Evolutionary conservation across 768 basidiomycete genomes (phyloP).

Genomic region (Lactarius pseudohatsudake): DNA sequence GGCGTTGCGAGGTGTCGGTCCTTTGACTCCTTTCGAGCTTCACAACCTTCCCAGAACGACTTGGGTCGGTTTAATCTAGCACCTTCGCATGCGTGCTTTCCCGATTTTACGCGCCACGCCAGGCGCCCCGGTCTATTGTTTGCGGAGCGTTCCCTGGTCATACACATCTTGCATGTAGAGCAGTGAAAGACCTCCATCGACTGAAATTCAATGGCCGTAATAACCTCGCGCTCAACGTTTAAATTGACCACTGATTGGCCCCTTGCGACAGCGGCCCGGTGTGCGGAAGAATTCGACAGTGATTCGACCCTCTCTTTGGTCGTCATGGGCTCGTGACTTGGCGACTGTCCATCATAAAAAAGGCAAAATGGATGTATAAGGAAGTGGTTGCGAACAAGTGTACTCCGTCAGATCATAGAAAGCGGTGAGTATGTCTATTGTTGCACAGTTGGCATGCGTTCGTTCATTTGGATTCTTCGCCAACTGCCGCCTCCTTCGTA

Average conservation of each 20-base stretch:
- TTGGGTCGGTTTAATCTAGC: too few species aligned
- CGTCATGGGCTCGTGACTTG: not conserved
- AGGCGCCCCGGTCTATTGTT: not conserved
- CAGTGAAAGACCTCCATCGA: too few species aligned
- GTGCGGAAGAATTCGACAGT: too few species aligned
- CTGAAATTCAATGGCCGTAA: too few species aligned
- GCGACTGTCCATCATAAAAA: not conserved
- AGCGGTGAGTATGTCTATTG: slow-evolving; percentile 13
- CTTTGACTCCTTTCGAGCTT: too few species aligned
- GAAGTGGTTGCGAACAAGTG: not conserved
- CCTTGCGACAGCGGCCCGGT: too few species aligned
- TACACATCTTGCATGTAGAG: not conserved
- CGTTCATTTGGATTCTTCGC: slow-evolving; percentile 4
- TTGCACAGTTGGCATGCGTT: slow-evolving; percentile 8
- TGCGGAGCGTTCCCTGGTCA: slow-evolving; percentile 3
- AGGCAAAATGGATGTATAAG: slow-evolving; percentile 3
- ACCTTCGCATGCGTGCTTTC: too few species aligned
- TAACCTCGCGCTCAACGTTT: too few species aligned
- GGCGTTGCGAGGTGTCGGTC: not conserved
- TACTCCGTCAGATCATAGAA: not conserved
- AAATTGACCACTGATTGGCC: too few species aligned
- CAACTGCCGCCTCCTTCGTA: slow-evolving; percentile 10
- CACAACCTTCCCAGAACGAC: too few species aligned
- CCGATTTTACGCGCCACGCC: not conserved
- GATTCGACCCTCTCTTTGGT: too few species aligned